These are phyloP conservation scores for Amanita thiersii DNA, from an alignment of 768 basidiomycete species.

Conservation along the genomic window DNA sequence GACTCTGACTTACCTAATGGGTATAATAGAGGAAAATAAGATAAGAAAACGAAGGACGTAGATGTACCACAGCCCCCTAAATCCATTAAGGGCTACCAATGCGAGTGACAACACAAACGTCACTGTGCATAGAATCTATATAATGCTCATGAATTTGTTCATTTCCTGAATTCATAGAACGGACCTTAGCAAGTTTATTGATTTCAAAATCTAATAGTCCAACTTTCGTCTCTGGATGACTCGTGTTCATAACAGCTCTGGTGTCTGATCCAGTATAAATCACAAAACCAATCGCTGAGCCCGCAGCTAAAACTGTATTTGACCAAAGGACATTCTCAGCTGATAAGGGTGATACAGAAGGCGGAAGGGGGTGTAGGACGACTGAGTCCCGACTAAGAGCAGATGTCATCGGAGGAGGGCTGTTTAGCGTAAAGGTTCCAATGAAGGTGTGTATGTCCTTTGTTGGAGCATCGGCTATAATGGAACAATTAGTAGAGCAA, in stretches of 20 bases:
- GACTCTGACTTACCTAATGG: slow-evolving; percentile 73
- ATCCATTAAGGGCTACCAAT: slow-evolving; percentile 93
- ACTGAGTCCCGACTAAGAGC: slow-evolving; percentile 23
- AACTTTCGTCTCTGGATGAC: slow-evolving; percentile 91
- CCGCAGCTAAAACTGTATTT: slow-evolving; percentile 95
- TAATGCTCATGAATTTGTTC: background rate
- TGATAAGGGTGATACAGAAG: slow-evolving; percentile 74
- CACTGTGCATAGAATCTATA: slow-evolving; percentile 86
- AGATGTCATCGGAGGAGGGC: slow-evolving; percentile 24
- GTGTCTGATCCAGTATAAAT: slow-evolving; percentile 95
- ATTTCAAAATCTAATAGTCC: slow-evolving; percentile 92
- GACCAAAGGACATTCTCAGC: slow-evolving; percentile 97
- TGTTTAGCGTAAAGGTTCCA: slow-evolving; percentile 80
- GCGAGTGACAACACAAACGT: slow-evolving; percentile 89
- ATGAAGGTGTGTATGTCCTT: slow-evolving; percentile 97
- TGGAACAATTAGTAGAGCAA: slow-evolving; percentile 10
- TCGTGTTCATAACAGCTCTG: slow-evolving; percentile 97
- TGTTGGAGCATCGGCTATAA: slow-evolving; percentile 82
- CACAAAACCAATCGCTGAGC: slow-evolving; percentile 86
- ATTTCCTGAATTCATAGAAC: slow-evolving; percentile 19
- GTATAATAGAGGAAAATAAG: slow-evolving; percentile 97
- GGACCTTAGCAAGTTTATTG: slow-evolving; percentile 91
- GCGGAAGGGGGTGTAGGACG: slow-evolving; percentile 33
- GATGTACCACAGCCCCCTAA: slow-evolving; percentile 92
- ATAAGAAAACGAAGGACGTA: slow-evolving; percentile 97